Evolutionary conservation across 306 rosid species (phyloP).

Genomic region (Oemleria cerasiformis): DNA sequence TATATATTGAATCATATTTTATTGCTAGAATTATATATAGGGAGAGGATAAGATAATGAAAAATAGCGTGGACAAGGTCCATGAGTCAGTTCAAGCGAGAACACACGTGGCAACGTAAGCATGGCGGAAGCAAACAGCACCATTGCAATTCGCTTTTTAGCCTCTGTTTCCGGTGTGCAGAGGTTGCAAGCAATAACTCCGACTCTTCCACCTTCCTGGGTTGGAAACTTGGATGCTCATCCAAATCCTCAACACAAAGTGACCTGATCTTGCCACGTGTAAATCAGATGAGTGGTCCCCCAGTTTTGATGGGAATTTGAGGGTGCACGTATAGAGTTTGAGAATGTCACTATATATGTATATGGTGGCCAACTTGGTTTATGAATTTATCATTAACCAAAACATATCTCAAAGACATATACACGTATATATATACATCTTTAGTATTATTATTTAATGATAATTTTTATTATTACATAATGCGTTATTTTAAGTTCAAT

Average conservation of each 20-base stretch:
- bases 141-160: not conserved
- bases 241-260: not conserved
- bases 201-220: slow-evolving; percentile 7
- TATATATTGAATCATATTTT: no score
- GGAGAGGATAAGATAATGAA: no score
- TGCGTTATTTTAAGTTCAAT: no score
- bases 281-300: not conserved
- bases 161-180: no score
- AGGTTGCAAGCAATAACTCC: not conserved
- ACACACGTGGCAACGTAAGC: slow-evolving; percentile 2
- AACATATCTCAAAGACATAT: not conserved
- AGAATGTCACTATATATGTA: no score
- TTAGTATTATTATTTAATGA: no score
- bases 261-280: slow-evolving; percentile 6
- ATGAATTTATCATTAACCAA: not conserved
- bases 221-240: slow-evolving; percentile 4
- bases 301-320: not conserved
- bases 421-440: not conserved
- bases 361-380: not conserved
- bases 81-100: no score
- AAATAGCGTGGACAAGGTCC: no score
- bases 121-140: not conserved
- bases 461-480: no score
- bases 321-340: not conserved
- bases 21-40: no score